Percentiles rank a stretch among this genome's conserved stretches.
These are phyloP conservation scores for Rhizodiscina lignyota DNA, from an alignment of 495 filamentous ascomycete species.

Conservation along the genomic window DNA sequence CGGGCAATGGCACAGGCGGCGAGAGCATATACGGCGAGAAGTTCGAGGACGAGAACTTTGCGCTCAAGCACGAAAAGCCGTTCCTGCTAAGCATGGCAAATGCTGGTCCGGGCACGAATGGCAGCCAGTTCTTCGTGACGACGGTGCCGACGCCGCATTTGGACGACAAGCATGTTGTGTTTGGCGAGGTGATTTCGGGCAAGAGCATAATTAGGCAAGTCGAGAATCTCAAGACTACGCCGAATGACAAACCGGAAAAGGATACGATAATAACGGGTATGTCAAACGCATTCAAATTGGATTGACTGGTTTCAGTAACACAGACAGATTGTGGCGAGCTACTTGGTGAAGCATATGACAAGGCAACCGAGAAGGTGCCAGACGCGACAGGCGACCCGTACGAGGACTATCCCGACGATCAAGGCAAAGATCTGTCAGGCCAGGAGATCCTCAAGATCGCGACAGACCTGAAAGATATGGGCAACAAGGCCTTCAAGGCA, in stretches of 20 bases:
- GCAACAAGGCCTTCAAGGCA: conserved; percentile 80
- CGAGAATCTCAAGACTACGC: conserved; percentile 66
- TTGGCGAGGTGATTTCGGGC: conserved; percentile 84
- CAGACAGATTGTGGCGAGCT: conserved; percentile 69
- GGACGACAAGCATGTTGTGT: conserved; percentile 95
- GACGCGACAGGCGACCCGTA: conserved; percentile 82
- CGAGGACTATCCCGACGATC: conserved; percentile 93
- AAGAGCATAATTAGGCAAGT: conserved; percentile 83
- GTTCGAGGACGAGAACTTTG: conserved; percentile 95
- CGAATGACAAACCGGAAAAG: conserved; percentile 57
- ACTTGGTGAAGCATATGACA: conserved; percentile 44
- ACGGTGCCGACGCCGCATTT: conserved; percentile 87
- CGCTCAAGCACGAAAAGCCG: conserved; percentile 81
- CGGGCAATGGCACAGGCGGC: conserved; percentile 78
- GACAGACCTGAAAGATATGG: conserved; percentile 75
- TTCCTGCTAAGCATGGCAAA: conserved; percentile 97
- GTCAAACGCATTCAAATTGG: conserved; percentile 1
- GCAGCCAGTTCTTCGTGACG: conserved; percentile 95
- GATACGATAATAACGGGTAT: conserved; percentile 52
- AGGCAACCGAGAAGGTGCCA: conserved; percentile 40
- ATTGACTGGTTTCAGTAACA: conserved; percentile 2
- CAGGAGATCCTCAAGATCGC: conserved; percentile 61
- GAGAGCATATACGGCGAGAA: conserved; percentile 97
- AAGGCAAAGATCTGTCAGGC: conserved; percentile 38
- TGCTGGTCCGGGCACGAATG: conserved; percentile 89